Conservation (phyloP, 441 rosid genomes). For the Gossypium gossypioides region DNA sequence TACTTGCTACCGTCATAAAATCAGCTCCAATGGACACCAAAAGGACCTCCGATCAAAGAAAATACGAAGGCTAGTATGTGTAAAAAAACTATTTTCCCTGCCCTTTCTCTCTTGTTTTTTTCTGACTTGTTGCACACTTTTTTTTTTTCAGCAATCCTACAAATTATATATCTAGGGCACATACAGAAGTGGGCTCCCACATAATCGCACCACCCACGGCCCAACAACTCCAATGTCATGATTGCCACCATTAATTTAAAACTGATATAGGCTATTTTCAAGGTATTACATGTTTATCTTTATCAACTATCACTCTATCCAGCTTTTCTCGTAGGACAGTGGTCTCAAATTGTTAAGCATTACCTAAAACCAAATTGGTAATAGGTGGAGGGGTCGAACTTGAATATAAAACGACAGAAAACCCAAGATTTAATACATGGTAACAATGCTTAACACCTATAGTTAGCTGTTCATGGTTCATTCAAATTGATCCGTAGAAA, state of each 20-base stretch:
- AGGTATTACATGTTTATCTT: constrained; percentile 16
- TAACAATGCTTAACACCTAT: neutral
- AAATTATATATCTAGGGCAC: too few species aligned
- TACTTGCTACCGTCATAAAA: too few species aligned
- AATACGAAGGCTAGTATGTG: too few species aligned
- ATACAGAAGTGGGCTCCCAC: too few species aligned
- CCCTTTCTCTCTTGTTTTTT: too few species aligned
- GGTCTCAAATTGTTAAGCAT: neutral
- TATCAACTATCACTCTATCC: neutral
- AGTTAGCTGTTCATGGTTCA: neutral
- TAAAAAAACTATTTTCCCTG: too few species aligned
- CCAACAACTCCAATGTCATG: neutral
- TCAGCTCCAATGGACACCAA: too few species aligned
- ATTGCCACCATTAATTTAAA: neutral
- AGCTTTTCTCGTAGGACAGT: neutral
- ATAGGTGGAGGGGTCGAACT: neutral
- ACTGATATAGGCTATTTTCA: neutral
- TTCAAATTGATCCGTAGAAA: neutral
- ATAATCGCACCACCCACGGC: too few species aligned
- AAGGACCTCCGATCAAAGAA: too few species aligned
- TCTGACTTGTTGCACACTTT: too few species aligned
- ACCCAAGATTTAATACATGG: neutral
- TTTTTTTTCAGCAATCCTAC: too few species aligned
- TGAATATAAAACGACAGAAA: neutral
- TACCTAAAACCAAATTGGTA: neutral